Evolutionary conservation across 2,329 filamentous ascomycete genomes (phyloP), one percentile per base, ranked within the genome.

Genomic region (Plenodomus biglobosus): DNA sequence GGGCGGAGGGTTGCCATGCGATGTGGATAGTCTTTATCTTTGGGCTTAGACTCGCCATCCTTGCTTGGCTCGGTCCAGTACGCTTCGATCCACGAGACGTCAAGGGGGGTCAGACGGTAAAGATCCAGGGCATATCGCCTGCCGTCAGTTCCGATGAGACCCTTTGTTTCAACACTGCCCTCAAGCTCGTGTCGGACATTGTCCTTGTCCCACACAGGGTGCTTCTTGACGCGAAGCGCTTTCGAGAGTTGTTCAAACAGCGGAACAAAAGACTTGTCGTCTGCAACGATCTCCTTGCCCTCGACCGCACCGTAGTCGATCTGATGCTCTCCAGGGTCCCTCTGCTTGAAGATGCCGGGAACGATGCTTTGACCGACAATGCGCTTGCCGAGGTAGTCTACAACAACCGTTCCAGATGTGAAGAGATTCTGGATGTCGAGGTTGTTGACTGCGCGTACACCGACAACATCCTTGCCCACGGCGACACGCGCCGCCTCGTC

Each of bases 281-380:
- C 88, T 0, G 94, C 92, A 42, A 99, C 90, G 20, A 95, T 83
- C 59, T 99, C 94, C 75, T 95, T 96, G 58, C 95, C 94, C 70
- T 99, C 94, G 24, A 97, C 94, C 58, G 92, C 94, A 68, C 94
- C 94, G 67, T 99, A 99, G 71, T 99, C 94, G 61, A 99, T 97
- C 73, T 97, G 94, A 74, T 96, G 94, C 82, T 99, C 94, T 43
- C 92, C 94, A 22, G 92, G 90, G 66, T 97, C 94, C 30, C 92
- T 86, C 76, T 97, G 94, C 78, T 96, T 97, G 82, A 99, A 99
- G 66, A 99, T 99, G 50, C 94, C 95, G 4, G 94, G 94, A 16
- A 99, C 94, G 56, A 99, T 96, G 66, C 92, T 97, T 76, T 99
- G 94, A 30, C 90, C 94, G 44, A 99, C 94, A 62, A 99, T 88